Conservation (phyloP, 2,329 filamentous ascomycete genomes). For the Colletotrichum theobromicola region DNA sequence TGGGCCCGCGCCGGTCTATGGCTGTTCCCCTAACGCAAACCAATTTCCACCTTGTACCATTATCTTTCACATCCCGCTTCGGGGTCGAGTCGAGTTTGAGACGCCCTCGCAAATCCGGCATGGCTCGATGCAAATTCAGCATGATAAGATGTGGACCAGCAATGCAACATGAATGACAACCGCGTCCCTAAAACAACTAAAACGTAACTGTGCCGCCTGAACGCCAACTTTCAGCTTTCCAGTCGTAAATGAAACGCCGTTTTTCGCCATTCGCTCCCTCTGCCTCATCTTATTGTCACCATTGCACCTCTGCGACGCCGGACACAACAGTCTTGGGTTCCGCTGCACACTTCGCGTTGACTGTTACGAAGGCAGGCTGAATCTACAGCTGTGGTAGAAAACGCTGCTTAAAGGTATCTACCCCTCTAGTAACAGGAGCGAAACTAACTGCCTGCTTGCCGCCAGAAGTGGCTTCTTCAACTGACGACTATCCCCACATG, state of each 20-base stretch:
- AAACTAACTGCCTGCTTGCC: neutral
- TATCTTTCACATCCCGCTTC: conserved; percentile 23
- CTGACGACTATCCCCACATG: neutral
- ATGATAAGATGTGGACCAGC: conserved; percentile 25
- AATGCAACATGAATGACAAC: conserved; percentile 25
- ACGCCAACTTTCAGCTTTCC: conserved; percentile 13
- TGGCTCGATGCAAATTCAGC: conserved; percentile 23
- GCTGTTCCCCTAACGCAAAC: conserved; percentile 17
- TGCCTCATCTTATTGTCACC: neutral
- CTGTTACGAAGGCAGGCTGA: neutral
- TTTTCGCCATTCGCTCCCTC: conserved; percentile 8
- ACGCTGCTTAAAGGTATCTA: neutral
- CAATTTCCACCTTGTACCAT: conserved; percentile 24
- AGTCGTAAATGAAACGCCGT: conserved; percentile 20
- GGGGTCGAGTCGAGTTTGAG: conserved; percentile 21
- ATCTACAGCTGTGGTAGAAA: neutral
- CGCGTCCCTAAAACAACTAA: conserved; percentile 18
- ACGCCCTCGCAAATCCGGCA: conserved; percentile 23
- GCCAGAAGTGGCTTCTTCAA: neutral
- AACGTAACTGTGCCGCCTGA: conserved; percentile 24
- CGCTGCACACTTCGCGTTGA: neutral
- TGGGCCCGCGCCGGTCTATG: conserved; percentile 12
- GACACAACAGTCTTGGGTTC: neutral
- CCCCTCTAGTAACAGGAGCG: neutral
- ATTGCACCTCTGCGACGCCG: neutral